A percentile compares a stretch with the other conserved stretches of the same genome.
phyloP scores from a whole-genome alignment of 1,284 basidiomycete species.

The Sporisorium exsertum region DNA sequence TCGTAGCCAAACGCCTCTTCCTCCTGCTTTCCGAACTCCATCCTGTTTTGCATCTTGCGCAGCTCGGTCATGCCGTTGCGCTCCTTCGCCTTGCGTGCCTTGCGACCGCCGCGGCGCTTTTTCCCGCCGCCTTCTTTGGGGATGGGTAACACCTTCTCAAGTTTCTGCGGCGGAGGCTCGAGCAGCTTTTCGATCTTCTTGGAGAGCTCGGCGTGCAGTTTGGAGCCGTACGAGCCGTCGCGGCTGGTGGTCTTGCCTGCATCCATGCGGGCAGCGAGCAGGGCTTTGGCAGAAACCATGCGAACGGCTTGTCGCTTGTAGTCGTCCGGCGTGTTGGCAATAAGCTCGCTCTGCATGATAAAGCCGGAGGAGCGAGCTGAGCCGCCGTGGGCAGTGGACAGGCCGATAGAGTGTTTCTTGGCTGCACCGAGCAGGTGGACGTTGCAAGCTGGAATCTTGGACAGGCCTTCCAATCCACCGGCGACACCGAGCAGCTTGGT shows the following conservation, averaged over 20 bases:
- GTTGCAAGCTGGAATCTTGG: slow-evolving; percentile 95
- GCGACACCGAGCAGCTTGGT: slow-evolving; percentile 97
- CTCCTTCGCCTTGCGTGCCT: slow-evolving; percentile 95
- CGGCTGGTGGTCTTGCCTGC: slow-evolving; percentile 78
- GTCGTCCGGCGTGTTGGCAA: slow-evolving; percentile 87
- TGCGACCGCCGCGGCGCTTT: slow-evolving; percentile 86
- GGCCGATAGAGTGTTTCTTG: slow-evolving; percentile 86
- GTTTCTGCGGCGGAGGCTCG: slow-evolving; percentile 93
- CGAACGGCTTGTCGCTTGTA: slow-evolving; percentile 92
- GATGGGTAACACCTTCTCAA: slow-evolving; percentile 92
- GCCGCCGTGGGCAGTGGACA: slow-evolving; percentile 76
- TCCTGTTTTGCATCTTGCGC: slow-evolving; percentile 94
- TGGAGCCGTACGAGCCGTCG: slow-evolving; percentile 85
- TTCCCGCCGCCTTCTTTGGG: slow-evolving; percentile 93
- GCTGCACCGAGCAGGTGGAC: slow-evolving; percentile 94
- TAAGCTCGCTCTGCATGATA: slow-evolving; percentile 90
- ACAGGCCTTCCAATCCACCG: slow-evolving; percentile 88
- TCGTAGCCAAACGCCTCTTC: slow-evolving; percentile 96
- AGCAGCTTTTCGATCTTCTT: slow-evolving; percentile 90
- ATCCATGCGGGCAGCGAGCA: slow-evolving; percentile 92
- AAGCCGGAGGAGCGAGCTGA: slow-evolving; percentile 87
- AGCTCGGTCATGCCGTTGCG: slow-evolving; percentile 96
- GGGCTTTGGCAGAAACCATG: slow-evolving; percentile 90
- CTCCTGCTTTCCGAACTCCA: slow-evolving; percentile 95
- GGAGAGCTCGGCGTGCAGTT: slow-evolving; percentile 85